Percentiles rank a stretch among this genome's conserved stretches.
Evolutionary conservation across 1,139 yeast genomes (phyloP).

Genomic region (Scheffersomyces stambukii): DNA sequence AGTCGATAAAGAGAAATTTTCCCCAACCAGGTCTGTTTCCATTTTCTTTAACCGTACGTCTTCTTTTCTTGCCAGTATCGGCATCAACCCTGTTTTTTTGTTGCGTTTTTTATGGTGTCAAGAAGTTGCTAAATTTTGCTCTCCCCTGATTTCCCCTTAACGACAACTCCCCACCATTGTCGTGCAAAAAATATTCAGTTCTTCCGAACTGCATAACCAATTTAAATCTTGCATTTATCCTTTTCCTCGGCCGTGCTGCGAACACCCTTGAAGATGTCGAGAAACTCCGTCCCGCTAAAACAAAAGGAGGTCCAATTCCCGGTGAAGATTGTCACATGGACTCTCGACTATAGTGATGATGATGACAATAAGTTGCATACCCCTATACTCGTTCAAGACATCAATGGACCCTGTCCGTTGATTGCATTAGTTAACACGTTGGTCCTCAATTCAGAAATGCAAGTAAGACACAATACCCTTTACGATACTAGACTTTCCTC

Average conservation of each 20-base stretch:
- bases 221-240: no score
- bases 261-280: conserved; percentile 1
- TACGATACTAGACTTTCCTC: neutral
- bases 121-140: no score
- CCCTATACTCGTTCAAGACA: conserved; percentile 74
- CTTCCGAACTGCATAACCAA: no score
- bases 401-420: conserved; percentile 86
- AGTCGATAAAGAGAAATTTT: no score
- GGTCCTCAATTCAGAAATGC: conserved; percentile 4
- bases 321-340: conserved; percentile 24
- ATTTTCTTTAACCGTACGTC: no score
- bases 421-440: conserved; percentile 72
- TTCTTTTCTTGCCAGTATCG: no score
- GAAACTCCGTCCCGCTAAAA: neutral
- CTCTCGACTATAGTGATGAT: conserved; percentile 9
- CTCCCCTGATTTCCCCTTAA: no score
- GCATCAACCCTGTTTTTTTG: no score
- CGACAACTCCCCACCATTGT: no score
- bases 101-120: no score
- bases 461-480: neutral
- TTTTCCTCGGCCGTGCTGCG: neutral
- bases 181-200: no score
- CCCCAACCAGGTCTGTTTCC: no score
- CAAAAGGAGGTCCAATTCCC: conserved; percentile 13
- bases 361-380: conserved; percentile 31